A percentile compares a stretch with the other conserved stretches of the same genome.
Evolutionary conservation across 1,284 basidiomycete species (phyloP).

Genomic region (Ustilago tritici): DNA sequence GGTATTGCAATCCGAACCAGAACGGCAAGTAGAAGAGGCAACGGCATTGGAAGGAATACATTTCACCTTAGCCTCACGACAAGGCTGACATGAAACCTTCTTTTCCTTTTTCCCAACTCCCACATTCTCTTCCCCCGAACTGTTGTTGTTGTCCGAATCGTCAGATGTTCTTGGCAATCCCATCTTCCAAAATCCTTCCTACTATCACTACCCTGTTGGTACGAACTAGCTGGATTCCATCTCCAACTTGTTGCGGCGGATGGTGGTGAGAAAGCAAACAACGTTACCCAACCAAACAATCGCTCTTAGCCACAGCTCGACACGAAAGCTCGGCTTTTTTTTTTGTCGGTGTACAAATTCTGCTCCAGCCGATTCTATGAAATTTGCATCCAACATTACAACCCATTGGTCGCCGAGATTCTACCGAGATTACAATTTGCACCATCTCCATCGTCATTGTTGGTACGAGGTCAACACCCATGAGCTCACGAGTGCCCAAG

Average conservation of each 20-base stretch:
- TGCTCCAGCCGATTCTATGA: too few relatives aligned
- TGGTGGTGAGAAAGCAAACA: too few relatives aligned
- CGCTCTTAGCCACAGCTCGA: too few relatives aligned
- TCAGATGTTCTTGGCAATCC: neutral
- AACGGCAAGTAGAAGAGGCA: too few relatives aligned
- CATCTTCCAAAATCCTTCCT: too few relatives aligned
- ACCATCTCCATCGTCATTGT: neutral
- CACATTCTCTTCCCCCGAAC: neutral
- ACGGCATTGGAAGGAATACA: constrained; percentile 18
- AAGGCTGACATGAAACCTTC: constrained; percentile 42
- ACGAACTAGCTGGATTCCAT: too few relatives aligned
- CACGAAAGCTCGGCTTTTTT: neutral
- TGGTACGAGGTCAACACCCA: too few relatives aligned
- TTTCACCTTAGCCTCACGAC: constrained; percentile 45
- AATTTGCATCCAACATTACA: neutral
- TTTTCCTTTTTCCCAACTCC: constrained; percentile 4
- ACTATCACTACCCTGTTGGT: too few relatives aligned
- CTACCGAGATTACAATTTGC: neutral
- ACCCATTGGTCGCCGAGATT: constrained; percentile 9
- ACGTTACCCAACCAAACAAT: too few relatives aligned
- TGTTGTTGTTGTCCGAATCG: neutral
- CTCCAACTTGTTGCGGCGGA: too few relatives aligned
- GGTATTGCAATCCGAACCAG: too few relatives aligned
- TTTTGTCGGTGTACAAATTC: neutral
- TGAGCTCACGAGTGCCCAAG: too few relatives aligned